Base-by-base conservation (phyloP, 345 rosid genomes). In the Eucalyptus victrix region DNA sequence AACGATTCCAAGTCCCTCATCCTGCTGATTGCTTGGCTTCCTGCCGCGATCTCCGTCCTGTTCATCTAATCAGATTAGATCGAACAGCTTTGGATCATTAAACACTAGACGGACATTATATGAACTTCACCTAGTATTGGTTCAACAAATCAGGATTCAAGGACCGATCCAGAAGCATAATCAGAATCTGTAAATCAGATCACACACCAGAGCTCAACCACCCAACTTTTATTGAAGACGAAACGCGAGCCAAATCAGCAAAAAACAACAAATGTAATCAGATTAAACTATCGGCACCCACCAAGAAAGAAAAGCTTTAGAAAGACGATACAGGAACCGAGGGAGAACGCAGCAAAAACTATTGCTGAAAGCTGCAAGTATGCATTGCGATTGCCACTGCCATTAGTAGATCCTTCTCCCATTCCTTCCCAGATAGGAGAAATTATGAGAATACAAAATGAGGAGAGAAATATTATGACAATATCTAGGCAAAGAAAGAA, bases 261-360 rank as follows among this genome's bases (percentile, higher is more conserved):
- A 40, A 54, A 54, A 49, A 86, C 86, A 65, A 81, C 87, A 34
- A 49, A 37, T 80, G 56, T 88, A 13, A 51, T 30, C 86, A 34
- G 12, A 89, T 54, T 32, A 90, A 87, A 34, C 62, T 62, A 89
- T 9, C 23, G 40, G 42, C 19, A 3, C 42, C 10, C 80, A 1
- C 23, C 26, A 90, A 81, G 49, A 65, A 32, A 87, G 28, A 49
- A 49, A 44, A 89, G 17, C n/a, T 51, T 67, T 67, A 67, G 80
- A 67, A 67, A 16, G 40, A 32, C 1, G 40, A 32, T 5, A 34
- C 60, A 83, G 24, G n/a, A 51, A 51, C 54, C 21, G 2, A 17
- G 96, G 92, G 96, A 96, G 87, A 97, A 94, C 13, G 95, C 96
- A 89, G 97, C 96, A 49, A 97, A 93, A 92, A 96, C 93, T 12